A percentile compares a stretch with the other conserved stretches of the same genome.
These are phyloP conservation scores for Selaginella tamariscina DNA, from an alignment of 75 land plant species.

Conservation along the genomic window DNA sequence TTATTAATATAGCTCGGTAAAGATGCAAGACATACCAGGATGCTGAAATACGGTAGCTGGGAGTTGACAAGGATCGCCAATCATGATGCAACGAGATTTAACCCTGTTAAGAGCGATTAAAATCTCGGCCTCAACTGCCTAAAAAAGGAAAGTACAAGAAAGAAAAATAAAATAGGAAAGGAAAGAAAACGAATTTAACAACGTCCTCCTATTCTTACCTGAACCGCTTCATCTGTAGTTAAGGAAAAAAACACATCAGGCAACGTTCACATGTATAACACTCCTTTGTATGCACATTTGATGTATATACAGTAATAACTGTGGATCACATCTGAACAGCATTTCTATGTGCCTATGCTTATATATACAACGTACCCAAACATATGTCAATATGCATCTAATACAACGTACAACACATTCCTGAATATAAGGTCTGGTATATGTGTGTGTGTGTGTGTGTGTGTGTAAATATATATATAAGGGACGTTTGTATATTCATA, in stretches of 20 bases:
- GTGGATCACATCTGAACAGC: no score
- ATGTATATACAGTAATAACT: no score
- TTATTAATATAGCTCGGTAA: not conserved
- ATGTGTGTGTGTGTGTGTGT: no score
- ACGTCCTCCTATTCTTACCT: constrained; percentile 20
- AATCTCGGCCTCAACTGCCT: constrained; percentile 25
- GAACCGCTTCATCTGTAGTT: constrained; percentile 23
- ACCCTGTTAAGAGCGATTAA: constrained; percentile 21
- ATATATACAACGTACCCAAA: no score
- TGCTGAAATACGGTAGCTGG: constrained; percentile 23
- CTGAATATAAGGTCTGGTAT: not conserved
- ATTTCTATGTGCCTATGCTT: no score
- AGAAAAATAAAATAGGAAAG: not conserved
- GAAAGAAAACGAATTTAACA: not conserved
- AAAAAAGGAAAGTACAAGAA: not conserved
- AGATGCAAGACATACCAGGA: constrained; percentile 11
- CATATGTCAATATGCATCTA: not conserved
- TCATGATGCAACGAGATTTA: constrained; percentile 17
- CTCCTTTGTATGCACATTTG: no score
- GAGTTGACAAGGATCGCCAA: constrained; percentile 22
- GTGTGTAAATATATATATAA: no score
- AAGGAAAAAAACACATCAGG: no score
- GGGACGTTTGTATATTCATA: no score
- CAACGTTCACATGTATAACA: no score
- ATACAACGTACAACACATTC: not conserved